A percentile compares a stretch with the other conserved stretches of the same genome.
Conservation (phyloP, 352 stramenopile species). For the Albugo candida region DNA sequence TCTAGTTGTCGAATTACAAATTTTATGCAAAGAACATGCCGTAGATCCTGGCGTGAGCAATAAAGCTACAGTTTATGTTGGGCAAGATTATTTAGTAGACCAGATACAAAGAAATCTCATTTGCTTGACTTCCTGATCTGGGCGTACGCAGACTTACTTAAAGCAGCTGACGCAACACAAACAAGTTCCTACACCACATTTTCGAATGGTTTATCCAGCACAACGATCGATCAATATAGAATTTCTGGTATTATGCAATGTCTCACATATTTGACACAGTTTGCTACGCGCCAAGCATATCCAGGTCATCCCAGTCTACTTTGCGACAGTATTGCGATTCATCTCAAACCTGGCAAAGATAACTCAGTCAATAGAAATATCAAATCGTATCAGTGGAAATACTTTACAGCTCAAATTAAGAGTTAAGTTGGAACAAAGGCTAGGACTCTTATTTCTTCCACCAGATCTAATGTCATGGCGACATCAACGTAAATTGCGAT, state of each 20-base stretch:
- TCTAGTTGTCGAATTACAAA: constrained; percentile 63
- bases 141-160: constrained; percentile 42
- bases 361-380: constrained; percentile 16
- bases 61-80: constrained; percentile 87
- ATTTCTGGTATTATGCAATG: constrained; percentile 68
- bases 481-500: constrained; percentile 87
- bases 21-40: constrained; percentile 74
- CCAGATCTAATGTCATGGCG: constrained; percentile 89
- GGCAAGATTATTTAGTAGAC: constrained; percentile 83
- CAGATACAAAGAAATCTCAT: constrained; percentile 82
- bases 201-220: constrained; percentile 5
- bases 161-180: constrained; percentile 4
- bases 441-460: constrained; percentile 88
- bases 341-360: constrained; percentile 34
- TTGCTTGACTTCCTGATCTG: constrained; percentile 84
- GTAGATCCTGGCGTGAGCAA: constrained; percentile 70
- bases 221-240: constrained; percentile 34
- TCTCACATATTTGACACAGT: constrained; percentile 60
- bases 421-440: constrained; percentile 92
- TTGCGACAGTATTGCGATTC: constrained; percentile 44
- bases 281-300: constrained; percentile 54
- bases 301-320: constrained; percentile 53
- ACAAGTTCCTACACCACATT: not conserved
- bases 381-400: constrained; percentile 21
- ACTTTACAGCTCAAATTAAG: constrained; percentile 85